These are phyloP conservation scores for Aspergillus sp. DNA, from an alignment of 2,329 filamentous ascomycete genomes.

Conservation along the genomic window DNA sequence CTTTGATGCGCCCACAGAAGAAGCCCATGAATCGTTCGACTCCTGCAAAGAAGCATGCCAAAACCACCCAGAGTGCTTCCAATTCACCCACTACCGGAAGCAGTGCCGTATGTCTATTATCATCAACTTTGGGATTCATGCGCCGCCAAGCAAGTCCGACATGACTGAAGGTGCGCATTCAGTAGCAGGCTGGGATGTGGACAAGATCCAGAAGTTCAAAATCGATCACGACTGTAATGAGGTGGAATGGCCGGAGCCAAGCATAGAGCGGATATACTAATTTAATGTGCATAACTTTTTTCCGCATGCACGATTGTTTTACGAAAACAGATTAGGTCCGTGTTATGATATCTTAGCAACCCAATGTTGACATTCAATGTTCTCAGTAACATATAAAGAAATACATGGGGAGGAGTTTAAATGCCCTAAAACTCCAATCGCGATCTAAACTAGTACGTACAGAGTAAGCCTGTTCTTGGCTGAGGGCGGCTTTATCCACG, in stretches of 20 bases:
- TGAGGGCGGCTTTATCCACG: background rate
- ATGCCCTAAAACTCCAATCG: no score
- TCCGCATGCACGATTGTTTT: background rate
- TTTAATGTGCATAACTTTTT: background rate
- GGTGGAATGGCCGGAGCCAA: constrained; percentile 12
- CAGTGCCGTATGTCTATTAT: constrained; percentile 23
- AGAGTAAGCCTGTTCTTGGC: no score
- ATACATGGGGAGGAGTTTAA: no score
- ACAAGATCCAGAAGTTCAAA: constrained; percentile 25
- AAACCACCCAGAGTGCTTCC: constrained; percentile 22
- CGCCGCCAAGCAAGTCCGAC: constrained; percentile 1
- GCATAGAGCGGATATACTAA: constrained; percentile 13
- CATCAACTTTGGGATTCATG: constrained; percentile 24
- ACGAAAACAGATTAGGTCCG: background rate
- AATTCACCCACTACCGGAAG: constrained; percentile 26
- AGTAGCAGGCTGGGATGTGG: constrained; percentile 29
- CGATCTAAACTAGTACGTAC: no score
- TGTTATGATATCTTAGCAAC: background rate
- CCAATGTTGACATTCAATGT: no score
- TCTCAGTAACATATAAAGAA: no score
- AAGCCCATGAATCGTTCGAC: constrained; percentile 29
- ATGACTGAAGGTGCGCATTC: constrained; percentile 3
- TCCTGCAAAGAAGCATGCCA: constrained; percentile 29
- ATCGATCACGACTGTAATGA: constrained; percentile 19
- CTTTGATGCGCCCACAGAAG: constrained; percentile 26